phyloP scores from a whole-genome alignment of 495 filamentous ascomycete species.

The Aspergillus panamensis region DNA sequence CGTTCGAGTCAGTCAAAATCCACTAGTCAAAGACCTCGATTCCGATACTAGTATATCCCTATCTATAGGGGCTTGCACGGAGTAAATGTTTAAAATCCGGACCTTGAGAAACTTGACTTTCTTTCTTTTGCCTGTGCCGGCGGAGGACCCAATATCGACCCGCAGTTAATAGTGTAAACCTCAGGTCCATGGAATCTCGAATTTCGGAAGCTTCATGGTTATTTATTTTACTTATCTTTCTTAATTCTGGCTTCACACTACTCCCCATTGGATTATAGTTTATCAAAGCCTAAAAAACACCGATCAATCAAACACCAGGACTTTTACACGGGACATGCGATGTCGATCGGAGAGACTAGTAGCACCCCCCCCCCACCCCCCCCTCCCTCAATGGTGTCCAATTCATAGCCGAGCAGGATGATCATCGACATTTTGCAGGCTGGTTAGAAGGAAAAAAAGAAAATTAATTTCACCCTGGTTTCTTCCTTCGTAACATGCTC shows the following conservation, averaged over 20 bases:
- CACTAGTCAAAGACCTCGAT: slow-evolving; percentile 5
- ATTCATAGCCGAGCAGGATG: neutral
- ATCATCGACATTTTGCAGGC: neutral
- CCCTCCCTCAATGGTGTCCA: neutral
- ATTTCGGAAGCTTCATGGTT: too few relatives aligned
- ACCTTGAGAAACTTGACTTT: too few relatives aligned
- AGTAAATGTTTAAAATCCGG: neutral
- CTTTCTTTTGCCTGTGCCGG: too few relatives aligned
- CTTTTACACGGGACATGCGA: neutral
- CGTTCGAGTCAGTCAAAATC: neutral
- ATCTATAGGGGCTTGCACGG: too few relatives aligned
- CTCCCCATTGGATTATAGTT: neutral
- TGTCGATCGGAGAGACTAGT: slow-evolving; percentile 10
- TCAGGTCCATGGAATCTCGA: too few relatives aligned
- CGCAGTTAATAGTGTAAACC: too few relatives aligned
- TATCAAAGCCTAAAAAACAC: neutral
- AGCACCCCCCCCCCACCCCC: slow-evolving; percentile 1
- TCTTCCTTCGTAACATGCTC: too few relatives aligned
- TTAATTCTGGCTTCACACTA: neutral
- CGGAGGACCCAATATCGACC: too few relatives aligned
- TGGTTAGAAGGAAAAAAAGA: neutral
- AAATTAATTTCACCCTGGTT: too few relatives aligned
- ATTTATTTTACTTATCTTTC: neutral
- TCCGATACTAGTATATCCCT: neutral
- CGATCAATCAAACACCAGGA: neutral